Conservation (phyloP, 345 rosid species). For the Hevea brasiliensis region DNA sequence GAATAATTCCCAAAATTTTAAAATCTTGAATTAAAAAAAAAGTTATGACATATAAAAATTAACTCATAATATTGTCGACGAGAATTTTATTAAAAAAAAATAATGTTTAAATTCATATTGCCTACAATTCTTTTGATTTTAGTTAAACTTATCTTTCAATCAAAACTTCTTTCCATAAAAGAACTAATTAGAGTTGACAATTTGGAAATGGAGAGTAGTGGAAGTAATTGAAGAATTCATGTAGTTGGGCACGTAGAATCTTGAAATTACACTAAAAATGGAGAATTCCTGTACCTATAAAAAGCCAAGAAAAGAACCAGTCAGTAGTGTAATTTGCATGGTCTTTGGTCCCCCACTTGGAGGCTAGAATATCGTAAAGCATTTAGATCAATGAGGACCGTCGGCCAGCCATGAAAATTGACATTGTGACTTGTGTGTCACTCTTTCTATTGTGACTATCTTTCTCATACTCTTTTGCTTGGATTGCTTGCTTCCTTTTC, state of each 20-base stretch:
- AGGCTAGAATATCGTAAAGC: not conserved
- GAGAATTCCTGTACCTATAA: not conserved
- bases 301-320: not conserved
- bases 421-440: not conserved
- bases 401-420: conserved; percentile 13
- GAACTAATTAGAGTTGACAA: too few species aligned
- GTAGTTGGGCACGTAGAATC: not conserved
- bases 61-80: too few species aligned
- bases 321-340: not conserved
- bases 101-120: too few species aligned
- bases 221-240: not conserved
- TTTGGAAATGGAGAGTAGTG: too few species aligned
- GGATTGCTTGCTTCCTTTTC: not conserved
- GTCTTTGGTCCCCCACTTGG: not conserved
- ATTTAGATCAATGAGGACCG: not conserved
- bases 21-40: too few species aligned
- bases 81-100: too few species aligned
- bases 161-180: too few species aligned
- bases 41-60: too few species aligned
- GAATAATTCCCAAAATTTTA: too few species aligned
- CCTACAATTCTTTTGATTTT: too few species aligned
- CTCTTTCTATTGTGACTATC: not conserved
- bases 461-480: not conserved
- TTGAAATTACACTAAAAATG: not conserved
- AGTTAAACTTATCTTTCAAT: too few species aligned